Percentiles rank a stretch among this genome's conserved stretches.
Conservation (phyloP, 2,329 filamentous ascomycete species). For the Pyrenochaeta sp. region DNA sequence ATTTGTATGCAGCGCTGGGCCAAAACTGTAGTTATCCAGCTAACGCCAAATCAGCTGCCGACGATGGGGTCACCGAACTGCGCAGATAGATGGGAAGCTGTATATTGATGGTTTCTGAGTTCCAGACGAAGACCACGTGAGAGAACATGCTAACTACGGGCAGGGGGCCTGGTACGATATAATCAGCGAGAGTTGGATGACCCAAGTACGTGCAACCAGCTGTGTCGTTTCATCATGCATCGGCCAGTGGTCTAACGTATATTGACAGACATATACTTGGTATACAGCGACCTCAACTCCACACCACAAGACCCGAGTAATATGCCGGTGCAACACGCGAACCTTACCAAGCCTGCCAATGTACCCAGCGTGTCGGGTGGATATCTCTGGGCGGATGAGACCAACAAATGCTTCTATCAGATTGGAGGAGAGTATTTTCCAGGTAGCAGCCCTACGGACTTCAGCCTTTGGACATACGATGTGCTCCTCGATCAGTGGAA, state of each 20-base stretch:
- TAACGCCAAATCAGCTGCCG: constrained; percentile 40
- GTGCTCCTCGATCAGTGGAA: constrained; percentile 66
- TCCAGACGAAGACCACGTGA: constrained; percentile 51
- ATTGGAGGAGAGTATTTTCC: constrained; percentile 66
- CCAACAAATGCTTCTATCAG: constrained; percentile 70
- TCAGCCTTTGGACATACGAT: constrained; percentile 67
- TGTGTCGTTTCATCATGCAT: background rate
- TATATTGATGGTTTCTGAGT: constrained; percentile 66
- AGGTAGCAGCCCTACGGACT: constrained; percentile 52
- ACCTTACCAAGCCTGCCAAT: constrained; percentile 66
- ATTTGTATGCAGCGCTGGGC: constrained; percentile 50
- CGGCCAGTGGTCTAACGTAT: constrained; percentile 17
- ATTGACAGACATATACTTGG: constrained; percentile 60
- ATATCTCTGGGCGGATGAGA: constrained; percentile 66
- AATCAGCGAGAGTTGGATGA: constrained; percentile 53
- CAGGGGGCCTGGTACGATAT: constrained; percentile 18
- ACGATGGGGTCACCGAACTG: constrained; percentile 65
- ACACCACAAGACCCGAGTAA: constrained; percentile 42
- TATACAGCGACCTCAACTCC: constrained; percentile 65
- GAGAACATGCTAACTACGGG: background rate
- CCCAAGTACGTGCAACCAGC: constrained; percentile 59
- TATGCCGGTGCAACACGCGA: constrained; percentile 64
- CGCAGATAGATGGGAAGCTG: constrained; percentile 66
- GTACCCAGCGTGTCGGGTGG: constrained; percentile 62
- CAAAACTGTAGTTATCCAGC: background rate